phyloP scores from a whole-genome alignment of 805 yeast genomes.

The Starmerella lactis-condensi region DNA sequence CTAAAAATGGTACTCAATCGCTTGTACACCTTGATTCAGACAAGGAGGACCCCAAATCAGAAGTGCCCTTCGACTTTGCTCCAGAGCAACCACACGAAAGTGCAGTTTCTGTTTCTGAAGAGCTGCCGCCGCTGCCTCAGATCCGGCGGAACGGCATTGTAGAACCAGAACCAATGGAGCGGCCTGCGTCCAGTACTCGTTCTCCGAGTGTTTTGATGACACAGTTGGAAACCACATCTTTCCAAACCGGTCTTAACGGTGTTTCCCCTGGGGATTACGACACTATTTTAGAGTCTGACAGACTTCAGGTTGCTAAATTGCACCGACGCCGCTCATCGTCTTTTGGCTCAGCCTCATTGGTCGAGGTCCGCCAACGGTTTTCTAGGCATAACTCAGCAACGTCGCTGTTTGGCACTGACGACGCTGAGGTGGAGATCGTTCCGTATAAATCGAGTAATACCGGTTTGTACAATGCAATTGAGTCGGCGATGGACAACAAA shows the following conservation, averaged over 20 bases:
- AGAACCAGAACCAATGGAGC: too few species aligned
- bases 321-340: not conserved
- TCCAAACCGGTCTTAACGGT: constrained; percentile 1
- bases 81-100: constrained; percentile 2
- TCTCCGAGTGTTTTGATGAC: not conserved
- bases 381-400: constrained; percentile 1
- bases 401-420: constrained; percentile 16
- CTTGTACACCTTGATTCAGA: constrained; percentile 8
- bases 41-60: constrained; percentile 5
- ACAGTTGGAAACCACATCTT: not conserved
- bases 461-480: constrained; percentile 69
- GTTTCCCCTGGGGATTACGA: constrained; percentile 9
- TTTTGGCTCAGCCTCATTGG: constrained; percentile 2
- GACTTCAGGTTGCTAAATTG: not conserved
- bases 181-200: not conserved
- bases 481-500: constrained; percentile 31
- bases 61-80: constrained; percentile 16
- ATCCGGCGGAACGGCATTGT: too few species aligned
- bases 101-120: not conserved
- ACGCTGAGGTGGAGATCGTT: constrained; percentile 45
- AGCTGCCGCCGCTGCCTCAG: not conserved
- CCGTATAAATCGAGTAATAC: constrained; percentile 66
- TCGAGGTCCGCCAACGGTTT: not conserved
- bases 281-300: constrained; percentile 5
- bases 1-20: constrained; percentile 2